Evolutionary conservation across 1,139 yeast genomes (phyloP), one percentile per base, ranked within the genome.

Genomic region (Candida tetrigidarum): DNA sequence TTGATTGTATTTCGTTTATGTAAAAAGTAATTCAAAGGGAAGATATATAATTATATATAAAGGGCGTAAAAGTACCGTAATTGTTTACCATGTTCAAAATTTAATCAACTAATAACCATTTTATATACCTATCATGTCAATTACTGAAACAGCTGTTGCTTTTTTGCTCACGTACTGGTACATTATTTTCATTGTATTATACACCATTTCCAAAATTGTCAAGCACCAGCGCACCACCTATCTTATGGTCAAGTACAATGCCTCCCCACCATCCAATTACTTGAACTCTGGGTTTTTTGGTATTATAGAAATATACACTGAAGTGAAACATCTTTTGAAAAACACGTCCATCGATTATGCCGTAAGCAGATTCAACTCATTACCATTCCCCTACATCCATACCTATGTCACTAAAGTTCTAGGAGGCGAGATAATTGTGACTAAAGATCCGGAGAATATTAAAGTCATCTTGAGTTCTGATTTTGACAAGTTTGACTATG

Each of bases 401-500:
- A 34, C 37, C 4, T 34, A 12, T 22, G 26, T 34, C 1, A 18
- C 51, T 50, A 4, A 46, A 51, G 12, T 50, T 43, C 23, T 61
- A 46, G 66, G 63, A 7, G 51, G 54, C 14, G 40, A 50, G 22
- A 16, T 54, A 6, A 45, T 51, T 28, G 39, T 50, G 16, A 58
- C 60, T 11, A 52, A 57, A 39, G 65, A 64, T 20, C 67, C 68
- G 4, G 69, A 63, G 39, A 64, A 67, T 54, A 59, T 69, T 48
- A 58, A 67, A 51, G 73, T 72, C 1, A 47, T 68, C 9, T 59
- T 68, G 48, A 68, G 71, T 29, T 66, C 72, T 37, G 70, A 71
- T 45, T 78, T 78, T 58, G 66, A 67, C 48, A 81, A 78, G 43
- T 78, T 74, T 56, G 66, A 66, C 11, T 67, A 79, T 45, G 84